Evolutionary conservation across 1,139 yeast species (phyloP), one percentile per base, ranked within the genome.

Genomic region (Geotrichum fermentans): DNA sequence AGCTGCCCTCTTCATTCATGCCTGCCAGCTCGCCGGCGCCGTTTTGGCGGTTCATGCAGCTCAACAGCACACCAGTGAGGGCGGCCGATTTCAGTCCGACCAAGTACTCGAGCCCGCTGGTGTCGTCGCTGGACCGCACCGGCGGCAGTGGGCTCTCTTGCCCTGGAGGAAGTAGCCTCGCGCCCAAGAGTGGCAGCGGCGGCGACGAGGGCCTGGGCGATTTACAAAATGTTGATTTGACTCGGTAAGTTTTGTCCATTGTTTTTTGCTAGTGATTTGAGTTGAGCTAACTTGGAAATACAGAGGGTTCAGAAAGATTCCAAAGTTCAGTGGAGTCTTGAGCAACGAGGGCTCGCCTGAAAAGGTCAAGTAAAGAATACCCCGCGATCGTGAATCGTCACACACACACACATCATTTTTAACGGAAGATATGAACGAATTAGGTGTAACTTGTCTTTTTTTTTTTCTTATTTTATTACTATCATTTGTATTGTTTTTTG

Each of bases 191-290:
- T 40, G 38, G 34, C 16, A 26, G n/a, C 37, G 59, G 57, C 35
- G 57, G 48, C 5, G 62, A 56, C 18, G 62, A 62, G 28, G 66
- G 61, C 20, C 58, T 70, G 10, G 74, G 74, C 1, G 78, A 73
- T 55, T 61, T 73, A 40, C 70, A 71, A 50, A 72, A 74, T 53
- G 74, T 73, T 34, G 79, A 74, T 59, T 58, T 74, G 40, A 71
- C 74, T 2, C 43, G 61, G 46, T 43, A 34, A 61, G 62, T 28
- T 57, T 56, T 44, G 43, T 56, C 28, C 55, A 54, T 44, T 16
- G 34, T 20, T 34, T 8, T 35, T 14, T 45, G 43, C 26, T 33
- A 17, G 10, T 16, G 29, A 17, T 28, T 29, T 42, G 38, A 11
- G 10, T 3, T 14, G 11, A 20, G 16, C 39, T 18, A 36, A 18